Percentiles rank a stretch among this genome's conserved stretches.
These are phyloP conservation scores for Porphyridium purpureum DNA, from an alignment of 23 red algal genomes.

Conservation along the genomic window DNA sequence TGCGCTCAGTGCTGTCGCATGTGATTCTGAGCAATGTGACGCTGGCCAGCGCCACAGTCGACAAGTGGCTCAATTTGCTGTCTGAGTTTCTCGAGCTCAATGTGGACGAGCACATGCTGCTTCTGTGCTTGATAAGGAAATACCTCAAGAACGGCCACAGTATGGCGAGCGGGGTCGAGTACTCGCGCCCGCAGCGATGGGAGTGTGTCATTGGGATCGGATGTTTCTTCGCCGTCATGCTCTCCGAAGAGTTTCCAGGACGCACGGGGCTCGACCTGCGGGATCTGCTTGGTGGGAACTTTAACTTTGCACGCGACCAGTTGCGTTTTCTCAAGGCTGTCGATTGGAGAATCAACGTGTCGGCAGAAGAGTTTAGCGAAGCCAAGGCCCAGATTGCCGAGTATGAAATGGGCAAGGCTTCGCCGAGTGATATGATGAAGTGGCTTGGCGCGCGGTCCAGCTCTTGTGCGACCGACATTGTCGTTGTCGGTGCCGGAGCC, in stretches of 20 bases:
- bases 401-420: no score
- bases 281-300: conserved; percentile 75
- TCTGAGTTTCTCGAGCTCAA: conserved; percentile 80
- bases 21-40: conserved; percentile 15
- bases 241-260: conserved; percentile 87
- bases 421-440: no score
- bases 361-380: conserved; percentile 14
- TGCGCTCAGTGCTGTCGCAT: conserved; percentile 40
- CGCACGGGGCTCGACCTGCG: conserved; percentile 57
- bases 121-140: conserved; percentile 35
- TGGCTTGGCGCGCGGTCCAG: no score
- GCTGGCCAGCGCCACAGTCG: conserved; percentile 51
- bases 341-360: conserved; percentile 62
- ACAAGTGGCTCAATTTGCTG: conserved; percentile 83
- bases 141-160: conserved; percentile 25
- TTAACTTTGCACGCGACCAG: conserved; percentile 53
- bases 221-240: conserved; percentile 69
- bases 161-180: conserved; percentile 28
- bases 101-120: conserved; percentile 74
- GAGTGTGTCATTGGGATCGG: conserved; percentile 78
- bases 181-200: conserved; percentile 63
- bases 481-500: no score
- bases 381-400: background rate
- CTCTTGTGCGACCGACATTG: no score
- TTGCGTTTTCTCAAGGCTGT: conserved; percentile 49